phyloP scores from a whole-genome alignment of 2,329 filamentous ascomycete species.

The Colletotrichum orchidophilum region DNA sequence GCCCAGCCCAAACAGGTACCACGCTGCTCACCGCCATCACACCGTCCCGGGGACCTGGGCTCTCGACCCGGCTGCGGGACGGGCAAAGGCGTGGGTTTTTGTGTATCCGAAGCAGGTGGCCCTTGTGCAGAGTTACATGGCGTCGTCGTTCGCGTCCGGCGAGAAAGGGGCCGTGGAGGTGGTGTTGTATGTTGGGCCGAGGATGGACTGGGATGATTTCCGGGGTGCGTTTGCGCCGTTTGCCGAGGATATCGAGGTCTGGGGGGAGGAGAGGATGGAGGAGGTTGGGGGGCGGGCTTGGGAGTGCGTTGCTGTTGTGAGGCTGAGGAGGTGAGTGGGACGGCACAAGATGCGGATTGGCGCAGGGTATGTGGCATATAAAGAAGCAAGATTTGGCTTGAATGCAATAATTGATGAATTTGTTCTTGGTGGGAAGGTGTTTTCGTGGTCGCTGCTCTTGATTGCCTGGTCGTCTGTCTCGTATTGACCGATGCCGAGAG shows the following conservation, averaged over 20 bases:
- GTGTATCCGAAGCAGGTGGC: constrained; percentile 45
- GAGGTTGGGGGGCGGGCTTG: constrained; percentile 9
- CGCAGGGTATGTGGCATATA: fast-evolving
- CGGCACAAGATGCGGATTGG: not conserved
- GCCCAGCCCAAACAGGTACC: constrained; percentile 1
- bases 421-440: not conserved
- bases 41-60: constrained; percentile 46
- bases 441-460: too few species aligned
- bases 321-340: not conserved
- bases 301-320: constrained; percentile 21
- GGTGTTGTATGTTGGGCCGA: constrained; percentile 20
- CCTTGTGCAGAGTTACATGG: constrained; percentile 41
- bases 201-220: constrained; percentile 27
- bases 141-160: not conserved
- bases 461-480: too few species aligned
- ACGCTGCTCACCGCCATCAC: constrained; percentile 25
- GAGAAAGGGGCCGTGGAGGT: not conserved
- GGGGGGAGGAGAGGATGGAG: constrained; percentile 21
- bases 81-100: constrained; percentile 42
- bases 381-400: not conserved
- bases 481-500: not conserved
- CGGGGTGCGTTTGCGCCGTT: not conserved
- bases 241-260: not conserved
- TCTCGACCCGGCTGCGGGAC: constrained; percentile 38
- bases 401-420: not conserved